A percentile compares a stretch with the other conserved stretches of the same genome.
Evolutionary conservation across 1,139 yeast species (phyloP).

Genomic region (Pichia sp.): DNA sequence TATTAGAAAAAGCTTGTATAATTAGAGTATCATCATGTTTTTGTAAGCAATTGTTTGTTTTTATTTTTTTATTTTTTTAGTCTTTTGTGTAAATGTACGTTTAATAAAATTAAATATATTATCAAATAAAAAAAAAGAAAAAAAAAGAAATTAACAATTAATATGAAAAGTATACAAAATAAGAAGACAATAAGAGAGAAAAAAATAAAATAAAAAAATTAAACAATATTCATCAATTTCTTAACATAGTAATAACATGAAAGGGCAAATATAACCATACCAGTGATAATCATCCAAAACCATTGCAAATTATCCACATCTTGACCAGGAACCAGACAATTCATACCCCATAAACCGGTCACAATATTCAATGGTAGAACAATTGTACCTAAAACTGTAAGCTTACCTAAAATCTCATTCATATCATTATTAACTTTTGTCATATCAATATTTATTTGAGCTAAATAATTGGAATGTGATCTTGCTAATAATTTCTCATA

Average conservation of each 20-base stretch:
- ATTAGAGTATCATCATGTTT: too few species aligned
- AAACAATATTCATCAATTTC: conserved; percentile 23
- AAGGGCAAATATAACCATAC: conserved; percentile 40
- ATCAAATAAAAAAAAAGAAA: too few species aligned
- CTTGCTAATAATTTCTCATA: conserved; percentile 90
- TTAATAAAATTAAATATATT: too few species aligned
- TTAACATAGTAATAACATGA: conserved; percentile 41
- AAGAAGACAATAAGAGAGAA: too few species aligned
- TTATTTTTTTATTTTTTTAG: too few species aligned
- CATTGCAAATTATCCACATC: conserved; percentile 61
- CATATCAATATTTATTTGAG: conserved; percentile 96
- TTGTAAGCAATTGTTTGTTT: too few species aligned
- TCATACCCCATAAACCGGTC: conserved; percentile 99
- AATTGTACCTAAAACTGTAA: conserved; percentile 89
- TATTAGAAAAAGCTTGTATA: background rate
- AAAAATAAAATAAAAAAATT: background rate
- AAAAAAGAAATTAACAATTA: too few species aligned
- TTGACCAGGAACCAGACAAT: conserved; percentile 94
- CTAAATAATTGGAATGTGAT: conserved; percentile 89
- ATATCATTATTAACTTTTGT: conserved; percentile 95
- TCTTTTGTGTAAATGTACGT: too few species aligned
- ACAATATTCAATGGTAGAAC: conserved; percentile 90
- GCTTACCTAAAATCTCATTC: conserved; percentile 91
- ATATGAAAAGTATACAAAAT: too few species aligned
- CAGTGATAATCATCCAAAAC: conserved; percentile 55